phyloP scores from a whole-genome alignment of 768 basidiomycete species.

The Leccinum ochraceum region DNA sequence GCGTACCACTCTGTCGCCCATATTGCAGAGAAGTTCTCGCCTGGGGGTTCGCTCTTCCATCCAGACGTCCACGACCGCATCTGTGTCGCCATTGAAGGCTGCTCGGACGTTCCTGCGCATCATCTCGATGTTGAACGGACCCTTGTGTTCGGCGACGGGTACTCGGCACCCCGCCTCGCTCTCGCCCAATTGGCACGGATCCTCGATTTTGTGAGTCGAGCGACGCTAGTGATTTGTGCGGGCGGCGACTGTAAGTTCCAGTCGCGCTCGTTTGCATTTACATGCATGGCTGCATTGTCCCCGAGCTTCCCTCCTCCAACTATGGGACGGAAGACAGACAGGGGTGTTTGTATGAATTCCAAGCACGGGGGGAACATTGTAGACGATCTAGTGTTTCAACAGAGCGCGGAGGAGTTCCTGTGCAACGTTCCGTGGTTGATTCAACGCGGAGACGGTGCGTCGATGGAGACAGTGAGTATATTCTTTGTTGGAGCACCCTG shows the following conservation, averaged over 20 bases:
- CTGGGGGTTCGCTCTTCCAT: constrained; percentile 4
- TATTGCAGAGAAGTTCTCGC: background rate
- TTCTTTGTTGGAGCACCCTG: background rate
- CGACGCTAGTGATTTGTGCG: constrained; percentile 6
- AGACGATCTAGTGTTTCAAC: constrained; percentile 15
- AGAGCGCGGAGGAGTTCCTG: constrained; percentile 12
- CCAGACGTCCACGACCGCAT: constrained; percentile 16
- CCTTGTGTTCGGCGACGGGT: background rate
- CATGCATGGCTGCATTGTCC: constrained; percentile 5
- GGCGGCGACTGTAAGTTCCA: constrained; percentile 15
- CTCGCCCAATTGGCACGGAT: constrained; percentile 10
- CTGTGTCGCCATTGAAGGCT: background rate
- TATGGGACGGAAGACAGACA: background rate
- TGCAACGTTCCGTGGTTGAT: constrained; percentile 6
- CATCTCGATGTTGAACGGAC: constrained; percentile 14
- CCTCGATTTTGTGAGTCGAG: constrained; percentile 9
- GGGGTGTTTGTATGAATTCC: background rate
- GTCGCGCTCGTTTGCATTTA: constrained; percentile 17
- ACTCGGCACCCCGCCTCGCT: background rate
- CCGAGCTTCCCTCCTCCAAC: background rate
- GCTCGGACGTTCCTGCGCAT: background rate
- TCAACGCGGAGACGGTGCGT: background rate
- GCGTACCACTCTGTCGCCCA: constrained; percentile 7
- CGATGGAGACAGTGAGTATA: constrained; percentile 8
- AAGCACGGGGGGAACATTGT: background rate